Base-by-base conservation (phyloP, 2,329 filamentous ascomycete genomes). In the Orbilia quercus region DNA sequence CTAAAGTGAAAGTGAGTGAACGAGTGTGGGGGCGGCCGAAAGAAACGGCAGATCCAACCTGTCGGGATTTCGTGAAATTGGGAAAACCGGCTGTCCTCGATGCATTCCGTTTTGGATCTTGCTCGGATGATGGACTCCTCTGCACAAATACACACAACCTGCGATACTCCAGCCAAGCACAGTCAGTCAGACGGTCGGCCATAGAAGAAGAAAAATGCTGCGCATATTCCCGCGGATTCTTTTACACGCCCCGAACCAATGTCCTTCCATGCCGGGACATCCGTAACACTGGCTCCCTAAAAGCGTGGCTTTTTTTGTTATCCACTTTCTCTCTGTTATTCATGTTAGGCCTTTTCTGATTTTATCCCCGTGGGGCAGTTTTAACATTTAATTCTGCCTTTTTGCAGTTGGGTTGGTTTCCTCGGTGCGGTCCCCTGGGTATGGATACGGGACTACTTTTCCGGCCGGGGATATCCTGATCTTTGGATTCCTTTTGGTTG, bases 1-100 rank as follows among this genome's bases (percentile, higher is more conserved):
- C n/a, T n/a, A n/a, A n/a, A n/a, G n/a, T n/a, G n/a, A n/a, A n/a
- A n/a, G n/a, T n/a, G n/a, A n/a, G n/a, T n/a, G n/a, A n/a, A n/a
- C n/a, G n/a, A 45, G 64, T 47, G 55, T 44, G 54, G 38, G 25
- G 55, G 63, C 40, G 53, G 63, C 44, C 45, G 48, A 55, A 60
- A 48, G 20, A 69, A 54, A 69, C 64, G 64, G 64, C 64, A 69
- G 50, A 69, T 62, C 64, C 64, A 69, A 16, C 20, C 47, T 44
- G 47, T 62, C 55, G 64, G 64, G 55, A 60, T 54, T 58, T 50
- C 28, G 22, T 57, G 51, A 62, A 59, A 59, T 47, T 69, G 38
- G 45, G 20, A 2, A 31, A 44, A 5, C 25, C 9, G 23, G 31
- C 11, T 20, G 6, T 28, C n/a, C 4, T 31, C 18, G 18, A 28